A percentile compares a stretch with the other conserved stretches of the same genome.
Evolutionary conservation across 78 protist species (phyloP).

Genomic region (Pigoraptor vietnamica): DNA sequence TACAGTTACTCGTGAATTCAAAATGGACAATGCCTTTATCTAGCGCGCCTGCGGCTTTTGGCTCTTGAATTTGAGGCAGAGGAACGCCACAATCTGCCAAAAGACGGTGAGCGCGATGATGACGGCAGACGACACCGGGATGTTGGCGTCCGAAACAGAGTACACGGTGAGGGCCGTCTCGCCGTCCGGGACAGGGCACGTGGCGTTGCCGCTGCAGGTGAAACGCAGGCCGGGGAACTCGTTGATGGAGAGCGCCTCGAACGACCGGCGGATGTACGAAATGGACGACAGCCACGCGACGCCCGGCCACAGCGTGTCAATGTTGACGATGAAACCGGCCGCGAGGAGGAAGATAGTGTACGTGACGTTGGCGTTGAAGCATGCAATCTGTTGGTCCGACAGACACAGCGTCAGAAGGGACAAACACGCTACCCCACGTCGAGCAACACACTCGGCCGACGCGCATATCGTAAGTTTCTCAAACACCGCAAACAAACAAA

Average conservation of each 20-base stretch:
- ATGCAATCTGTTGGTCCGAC: background rate
- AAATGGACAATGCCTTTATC: no score
- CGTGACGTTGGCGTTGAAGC: background rate
- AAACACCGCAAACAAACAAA: background rate
- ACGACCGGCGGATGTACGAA: background rate
- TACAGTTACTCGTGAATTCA: no score
- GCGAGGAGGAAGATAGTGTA: background rate
- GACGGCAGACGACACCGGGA: background rate
- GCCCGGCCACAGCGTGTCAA: background rate
- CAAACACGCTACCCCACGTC: background rate
- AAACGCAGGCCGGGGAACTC: background rate
- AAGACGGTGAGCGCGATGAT: background rate
- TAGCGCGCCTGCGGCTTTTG: background rate
- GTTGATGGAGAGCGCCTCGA: background rate
- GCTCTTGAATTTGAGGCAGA: background rate
- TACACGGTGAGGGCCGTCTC: background rate
- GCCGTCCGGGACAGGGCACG: background rate
- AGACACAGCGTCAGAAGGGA: background rate
- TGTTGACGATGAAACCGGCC: background rate
- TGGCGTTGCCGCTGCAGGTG: background rate
- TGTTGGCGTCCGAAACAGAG: background rate
- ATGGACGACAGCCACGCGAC: background rate
- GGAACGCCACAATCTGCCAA: background rate
- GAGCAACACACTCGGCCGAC: background rate
- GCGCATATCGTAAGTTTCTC: no score